Percentiles rank a stretch among this genome's conserved stretches.
These are phyloP conservation scores for Monosporascus sp. DNA, from an alignment of 2,329 filamentous ascomycete genomes.

Conservation along the genomic window DNA sequence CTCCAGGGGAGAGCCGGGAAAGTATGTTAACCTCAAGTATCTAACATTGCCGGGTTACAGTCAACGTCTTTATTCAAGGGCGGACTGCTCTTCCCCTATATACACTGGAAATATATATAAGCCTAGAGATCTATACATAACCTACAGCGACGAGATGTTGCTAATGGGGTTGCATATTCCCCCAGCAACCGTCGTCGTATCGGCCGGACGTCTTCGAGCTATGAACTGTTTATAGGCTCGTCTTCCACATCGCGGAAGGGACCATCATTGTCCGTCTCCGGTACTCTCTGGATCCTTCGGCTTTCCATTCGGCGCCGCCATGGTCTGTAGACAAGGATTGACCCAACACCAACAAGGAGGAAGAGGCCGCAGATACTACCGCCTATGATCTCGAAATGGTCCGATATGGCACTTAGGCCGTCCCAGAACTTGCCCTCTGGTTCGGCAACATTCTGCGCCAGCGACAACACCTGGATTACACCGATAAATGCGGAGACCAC, in stretches of 20 bases:
- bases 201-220: no score
- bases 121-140: no score
- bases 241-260: constrained; percentile 11
- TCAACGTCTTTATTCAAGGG: no score
- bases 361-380: constrained; percentile 84
- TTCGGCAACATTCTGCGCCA: constrained; percentile 71
- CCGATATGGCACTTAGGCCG: constrained; percentile 69
- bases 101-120: no score
- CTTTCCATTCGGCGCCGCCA: constrained; percentile 59
- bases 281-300: constrained; percentile 12
- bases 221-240: constrained; percentile 1
- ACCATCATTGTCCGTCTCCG: constrained; percentile 9
- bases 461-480: constrained; percentile 73
- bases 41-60: no score
- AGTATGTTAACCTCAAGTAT: no score
- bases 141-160: no score
- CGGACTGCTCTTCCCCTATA: no score
- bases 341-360: constrained; percentile 68
- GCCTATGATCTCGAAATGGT: constrained; percentile 82
- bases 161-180: no score
- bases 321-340: constrained; percentile 70
- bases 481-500: constrained; percentile 82
- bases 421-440: constrained; percentile 84
- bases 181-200: no score
- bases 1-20: no score